Evolutionary conservation across 2,329 filamentous ascomycete species (phyloP).

Genomic region (Dactylellina drechsleri): DNA sequence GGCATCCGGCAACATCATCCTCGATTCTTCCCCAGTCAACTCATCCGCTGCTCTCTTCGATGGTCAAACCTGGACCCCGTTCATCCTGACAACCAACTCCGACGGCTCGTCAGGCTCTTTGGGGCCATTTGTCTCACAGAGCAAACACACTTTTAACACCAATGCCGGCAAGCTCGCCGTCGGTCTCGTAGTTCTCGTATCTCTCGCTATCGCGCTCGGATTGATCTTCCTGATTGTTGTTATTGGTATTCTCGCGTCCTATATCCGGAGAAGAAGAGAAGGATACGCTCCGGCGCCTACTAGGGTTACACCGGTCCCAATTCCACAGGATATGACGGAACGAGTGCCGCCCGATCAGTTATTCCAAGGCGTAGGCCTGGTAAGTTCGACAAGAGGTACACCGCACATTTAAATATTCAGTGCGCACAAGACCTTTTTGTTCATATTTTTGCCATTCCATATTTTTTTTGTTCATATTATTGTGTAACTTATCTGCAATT

Average conservation of each 20-base stretch:
- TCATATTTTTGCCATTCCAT: conserved; percentile 7
- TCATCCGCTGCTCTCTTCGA: conserved; percentile 90
- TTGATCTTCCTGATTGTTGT: conserved; percentile 81
- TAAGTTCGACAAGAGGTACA: conserved; percentile 34
- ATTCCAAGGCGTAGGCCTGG: conserved; percentile 46
- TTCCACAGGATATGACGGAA: conserved; percentile 46
- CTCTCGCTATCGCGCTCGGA: conserved; percentile 78
- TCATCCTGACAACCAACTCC: conserved; percentile 77
- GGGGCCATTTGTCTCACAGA: conserved; percentile 83
- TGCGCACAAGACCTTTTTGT: conserved; percentile 5
- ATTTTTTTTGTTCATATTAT: conserved; percentile 19
- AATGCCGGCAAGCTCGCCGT: conserved; percentile 72
- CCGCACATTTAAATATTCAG: conserved; percentile 38
- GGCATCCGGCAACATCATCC: conserved; percentile 81
- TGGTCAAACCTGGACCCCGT: conserved; percentile 80
- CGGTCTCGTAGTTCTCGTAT: conserved; percentile 82
- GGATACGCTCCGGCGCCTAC: conserved; percentile 83
- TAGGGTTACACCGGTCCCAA: conserved; percentile 60
- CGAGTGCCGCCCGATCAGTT: conserved; percentile 49
- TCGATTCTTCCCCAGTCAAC: conserved; percentile 77
- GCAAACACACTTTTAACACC: conserved; percentile 75
- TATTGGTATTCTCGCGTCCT: conserved; percentile 78
- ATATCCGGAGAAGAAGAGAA: conserved; percentile 78
- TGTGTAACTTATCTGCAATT: conserved; percentile 44
- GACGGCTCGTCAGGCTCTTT: conserved; percentile 77